phyloP scores from a whole-genome alignment of 2,329 filamentous ascomycete species.

The Trichoderma semiorbis region DNA sequence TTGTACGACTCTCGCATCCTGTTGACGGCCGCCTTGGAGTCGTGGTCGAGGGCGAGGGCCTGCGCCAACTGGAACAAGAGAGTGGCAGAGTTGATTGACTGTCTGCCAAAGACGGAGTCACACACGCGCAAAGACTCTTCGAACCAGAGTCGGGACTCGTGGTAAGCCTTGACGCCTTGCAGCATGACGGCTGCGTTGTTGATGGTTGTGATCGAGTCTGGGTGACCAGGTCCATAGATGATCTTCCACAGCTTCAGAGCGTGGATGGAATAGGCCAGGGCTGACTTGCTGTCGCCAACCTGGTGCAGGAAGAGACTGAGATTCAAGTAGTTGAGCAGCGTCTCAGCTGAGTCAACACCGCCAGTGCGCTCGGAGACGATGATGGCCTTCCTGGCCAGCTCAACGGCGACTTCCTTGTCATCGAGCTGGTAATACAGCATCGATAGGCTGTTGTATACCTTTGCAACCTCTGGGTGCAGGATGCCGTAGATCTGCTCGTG shows the following conservation, averaged over 20 bases:
- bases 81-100: slow-evolving; percentile 89
- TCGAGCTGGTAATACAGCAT: slow-evolving; percentile 98
- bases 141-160: slow-evolving; percentile 94
- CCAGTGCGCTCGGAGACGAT: slow-evolving; percentile 94
- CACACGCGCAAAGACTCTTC: slow-evolving; percentile 87
- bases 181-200: slow-evolving; percentile 99
- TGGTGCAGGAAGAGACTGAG: slow-evolving; percentile 91
- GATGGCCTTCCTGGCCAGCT: slow-evolving; percentile 92
- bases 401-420: slow-evolving; percentile 92
- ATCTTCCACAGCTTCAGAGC: slow-evolving; percentile 95
- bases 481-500: slow-evolving; percentile 99
- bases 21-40: slow-evolving; percentile 85
- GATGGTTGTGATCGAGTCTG: slow-evolving; percentile 96
- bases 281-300: slow-evolving; percentile 81
- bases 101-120: slow-evolving; percentile 82
- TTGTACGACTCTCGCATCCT: slow-evolving; percentile 96
- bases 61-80: slow-evolving; percentile 96
- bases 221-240: slow-evolving; percentile 89
- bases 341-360: slow-evolving; percentile 90
- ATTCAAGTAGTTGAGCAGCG: slow-evolving; percentile 93
- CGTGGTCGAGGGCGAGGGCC: slow-evolving; percentile 89
- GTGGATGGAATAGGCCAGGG: slow-evolving; percentile 86
- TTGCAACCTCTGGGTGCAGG: slow-evolving; percentile 90
- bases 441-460: slow-evolving; percentile 90
- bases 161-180: slow-evolving; percentile 89